Evolutionary conservation across 495 filamentous ascomycete species (phyloP), one percentile per base, ranked within the genome.

Genomic region (Darksidea phi): DNA sequence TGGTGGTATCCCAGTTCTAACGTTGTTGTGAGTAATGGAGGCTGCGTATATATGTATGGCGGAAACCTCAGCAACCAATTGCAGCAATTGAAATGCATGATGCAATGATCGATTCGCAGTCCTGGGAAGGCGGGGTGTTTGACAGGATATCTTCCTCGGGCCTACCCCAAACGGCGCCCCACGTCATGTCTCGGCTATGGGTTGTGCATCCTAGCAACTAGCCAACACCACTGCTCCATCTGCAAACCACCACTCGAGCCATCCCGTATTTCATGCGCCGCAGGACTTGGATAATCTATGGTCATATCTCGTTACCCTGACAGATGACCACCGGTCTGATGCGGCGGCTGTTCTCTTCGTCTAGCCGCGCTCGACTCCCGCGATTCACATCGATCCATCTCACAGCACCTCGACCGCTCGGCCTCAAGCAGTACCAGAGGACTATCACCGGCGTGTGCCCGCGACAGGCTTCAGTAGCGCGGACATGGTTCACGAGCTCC

Each of bases 401-500:
- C 26, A 42, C 56, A 1, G 23, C 43, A 11, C 53, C 48, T 41
- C 52, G 48, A 18, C 24, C 58, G 37, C 54, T 55, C 34, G 53
- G 55, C 24, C 51, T 58, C 21, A 57, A 55, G 49, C 64, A 59
- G 13, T 54, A 59, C 28, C 61, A 59, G 37, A 62, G 71, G 26
- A 68, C 60, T 24, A 67, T 70, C 43, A 63, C 73, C 15, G 67
- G 69, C 13, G 59, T 72, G 12, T 47, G 64, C 17, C 63, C 70
- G 41, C 49, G 63, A 62, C 45, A 49, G 21, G 42, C 52, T 46
- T 37, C 61, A 23, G 18, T 70, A 12, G 67, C 69, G 11, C 58
- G 68, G 23, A 64, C 63, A 63, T 73, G 68, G 68, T 75, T 75
- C 61, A 75, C 61, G 23, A 69, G 71, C 58, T 54, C 63, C 20